Percentiles rank a stretch among this genome's conserved stretches.
phyloP scores from a whole-genome alignment of 2,329 filamentous ascomycete species.

The Aspergillus terreus region DNA sequence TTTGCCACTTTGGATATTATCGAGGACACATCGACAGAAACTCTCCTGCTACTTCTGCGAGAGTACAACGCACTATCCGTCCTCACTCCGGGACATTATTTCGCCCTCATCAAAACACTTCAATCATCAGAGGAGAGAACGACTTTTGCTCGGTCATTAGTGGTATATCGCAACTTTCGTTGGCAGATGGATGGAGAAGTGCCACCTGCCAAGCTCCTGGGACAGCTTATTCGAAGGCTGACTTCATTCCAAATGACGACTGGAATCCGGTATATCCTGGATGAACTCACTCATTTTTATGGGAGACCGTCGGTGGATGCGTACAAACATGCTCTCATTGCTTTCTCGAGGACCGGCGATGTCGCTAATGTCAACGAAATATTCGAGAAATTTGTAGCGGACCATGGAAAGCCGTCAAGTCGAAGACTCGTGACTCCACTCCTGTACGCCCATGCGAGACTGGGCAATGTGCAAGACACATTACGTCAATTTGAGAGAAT shows the following conservation, averaged over 20 bases:
- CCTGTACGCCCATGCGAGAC: slow-evolving; percentile 67
- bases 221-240: slow-evolving; percentile 23
- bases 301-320: slow-evolving; percentile 25
- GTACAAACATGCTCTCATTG: slow-evolving; percentile 37
- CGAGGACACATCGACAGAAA: slow-evolving; percentile 25
- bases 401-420: slow-evolving; percentile 33
- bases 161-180: slow-evolving; percentile 42
- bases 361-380: slow-evolving; percentile 40
- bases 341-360: slow-evolving; percentile 47
- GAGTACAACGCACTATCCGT: slow-evolving; percentile 22
- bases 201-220: slow-evolving; percentile 20
- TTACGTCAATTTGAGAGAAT: slow-evolving; percentile 63
- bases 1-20: slow-evolving; percentile 24
- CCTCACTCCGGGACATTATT: slow-evolving; percentile 24
- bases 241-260: slow-evolving; percentile 29
- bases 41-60: slow-evolving; percentile 28
- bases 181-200: slow-evolving; percentile 23
- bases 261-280: slow-evolving; percentile 38
- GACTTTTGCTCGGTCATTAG: slow-evolving; percentile 27
- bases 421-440: slow-evolving; percentile 49
- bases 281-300: slow-evolving; percentile 36
- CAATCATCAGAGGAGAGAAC: slow-evolving; percentile 24
- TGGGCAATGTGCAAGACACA: slow-evolving; percentile 61
- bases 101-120: slow-evolving; percentile 26
- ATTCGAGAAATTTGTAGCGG: slow-evolving; percentile 41